Evolutionary conservation across 495 filamentous ascomycete species (phyloP).

Genomic region (Articulospora tetracladia): DNA sequence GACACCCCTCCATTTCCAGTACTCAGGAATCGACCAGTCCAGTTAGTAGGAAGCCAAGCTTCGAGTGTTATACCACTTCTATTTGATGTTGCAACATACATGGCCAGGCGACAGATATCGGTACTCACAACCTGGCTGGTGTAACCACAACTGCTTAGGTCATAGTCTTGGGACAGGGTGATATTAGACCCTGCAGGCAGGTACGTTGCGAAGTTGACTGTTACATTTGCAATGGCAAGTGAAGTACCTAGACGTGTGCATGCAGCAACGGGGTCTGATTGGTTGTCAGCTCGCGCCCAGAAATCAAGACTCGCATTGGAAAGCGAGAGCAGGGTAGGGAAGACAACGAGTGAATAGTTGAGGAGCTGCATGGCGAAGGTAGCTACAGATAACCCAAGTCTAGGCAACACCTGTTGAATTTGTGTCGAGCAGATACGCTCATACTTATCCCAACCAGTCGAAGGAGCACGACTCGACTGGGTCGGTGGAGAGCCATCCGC

Average conservation of each 20-base stretch:
- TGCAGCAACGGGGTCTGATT: neutral
- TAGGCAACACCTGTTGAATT: neutral
- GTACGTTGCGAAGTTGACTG: constrained; percentile 27
- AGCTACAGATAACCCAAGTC: neutral
- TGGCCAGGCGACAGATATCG: constrained; percentile 54
- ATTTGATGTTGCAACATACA: constrained; percentile 48
- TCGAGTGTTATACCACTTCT: constrained; percentile 46
- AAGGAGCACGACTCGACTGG: neutral
- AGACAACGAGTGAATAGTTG: neutral
- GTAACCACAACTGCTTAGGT: constrained; percentile 34
- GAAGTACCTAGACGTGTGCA: constrained; percentile 9
- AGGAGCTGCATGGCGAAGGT: neutral
- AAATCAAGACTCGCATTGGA: neutral
- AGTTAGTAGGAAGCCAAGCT: constrained; percentile 50
- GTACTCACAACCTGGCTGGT: constrained; percentile 37
- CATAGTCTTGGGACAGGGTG: constrained; percentile 39
- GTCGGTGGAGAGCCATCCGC: neutral
- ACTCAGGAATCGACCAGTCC: constrained; percentile 21
- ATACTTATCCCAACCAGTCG: neutral
- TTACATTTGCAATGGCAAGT: constrained; percentile 11
- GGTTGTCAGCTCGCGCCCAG: neutral
- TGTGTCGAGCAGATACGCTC: neutral
- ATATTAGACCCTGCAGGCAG: constrained; percentile 47
- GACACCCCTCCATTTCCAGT: constrained; percentile 19
- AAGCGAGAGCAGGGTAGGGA: neutral